These are phyloP conservation scores for Crithidia sp. DNA, from an alignment of 208 protist genomes.

Conservation along the genomic window DNA sequence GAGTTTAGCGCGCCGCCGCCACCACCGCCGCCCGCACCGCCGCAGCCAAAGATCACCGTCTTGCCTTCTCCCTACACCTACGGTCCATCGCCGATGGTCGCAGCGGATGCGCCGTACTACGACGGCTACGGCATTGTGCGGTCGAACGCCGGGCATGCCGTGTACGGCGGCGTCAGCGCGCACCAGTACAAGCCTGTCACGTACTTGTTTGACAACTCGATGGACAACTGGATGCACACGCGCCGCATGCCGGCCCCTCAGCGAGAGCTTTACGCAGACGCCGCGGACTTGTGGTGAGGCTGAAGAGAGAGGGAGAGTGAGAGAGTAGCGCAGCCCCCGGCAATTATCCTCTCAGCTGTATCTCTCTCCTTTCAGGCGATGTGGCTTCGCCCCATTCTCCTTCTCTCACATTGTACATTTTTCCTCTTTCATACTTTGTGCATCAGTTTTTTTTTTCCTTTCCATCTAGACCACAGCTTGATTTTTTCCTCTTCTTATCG, in stretches of 20 bases:
- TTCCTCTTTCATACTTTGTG: neutral
- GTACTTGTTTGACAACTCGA: constrained; percentile 36
- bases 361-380: too few relatives aligned
- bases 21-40: neutral
- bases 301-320: neutral
- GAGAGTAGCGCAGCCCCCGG: neutral
- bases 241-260: constrained; percentile 8
- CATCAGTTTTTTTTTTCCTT: neutral
- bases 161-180: constrained; percentile 6
- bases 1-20: neutral
- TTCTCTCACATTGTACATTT: neutral
- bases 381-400: neutral
- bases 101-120: neutral
- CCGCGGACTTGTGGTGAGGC: constrained; percentile 16
- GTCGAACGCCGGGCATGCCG: neutral
- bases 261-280: constrained; percentile 16
- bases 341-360: too few relatives aligned
- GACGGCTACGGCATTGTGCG: neutral
- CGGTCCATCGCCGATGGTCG: constrained; percentile 13
- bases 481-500: neutral
- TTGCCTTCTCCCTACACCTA: constrained; percentile 16
- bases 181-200: constrained; percentile 35
- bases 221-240: constrained; percentile 22
- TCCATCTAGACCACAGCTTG: neutral
- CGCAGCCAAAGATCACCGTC: constrained; percentile 2